These are phyloP conservation scores for Cenchrus fungigraminus DNA, from an alignment of 176 grass and related monocot genomes.

Conservation along the genomic window DNA sequence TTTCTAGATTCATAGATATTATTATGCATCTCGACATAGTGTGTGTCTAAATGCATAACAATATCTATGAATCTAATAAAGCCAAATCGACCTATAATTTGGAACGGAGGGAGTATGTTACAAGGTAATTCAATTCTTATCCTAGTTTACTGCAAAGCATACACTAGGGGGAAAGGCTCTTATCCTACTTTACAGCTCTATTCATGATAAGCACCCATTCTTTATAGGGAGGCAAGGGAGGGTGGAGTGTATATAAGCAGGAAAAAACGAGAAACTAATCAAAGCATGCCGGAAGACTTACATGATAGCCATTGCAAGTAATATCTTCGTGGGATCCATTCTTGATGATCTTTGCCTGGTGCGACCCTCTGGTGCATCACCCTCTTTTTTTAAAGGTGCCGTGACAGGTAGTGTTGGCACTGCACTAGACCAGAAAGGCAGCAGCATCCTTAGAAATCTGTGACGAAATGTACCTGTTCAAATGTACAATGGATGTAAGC, in stretches of 20 bases:
- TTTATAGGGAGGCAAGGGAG: neutral
- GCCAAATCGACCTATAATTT: too few relatives aligned
- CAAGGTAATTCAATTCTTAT: neutral
- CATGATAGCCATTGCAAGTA: slow-evolving; percentile 91
- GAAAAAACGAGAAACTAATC: neutral
- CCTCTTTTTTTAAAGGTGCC: slow-evolving; percentile 74
- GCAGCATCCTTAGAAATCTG: slow-evolving; percentile 90
- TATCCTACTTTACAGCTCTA: slow-evolving; percentile 13
- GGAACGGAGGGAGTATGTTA: neutral
- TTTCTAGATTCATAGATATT: too few relatives aligned
- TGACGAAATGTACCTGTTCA: slow-evolving; percentile 80
- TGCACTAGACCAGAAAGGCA: slow-evolving; percentile 95
- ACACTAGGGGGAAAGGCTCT: neutral
- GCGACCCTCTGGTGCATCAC: slow-evolving; percentile 71
- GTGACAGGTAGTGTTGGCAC: slow-evolving; percentile 91
- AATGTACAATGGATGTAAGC: too few relatives aligned
- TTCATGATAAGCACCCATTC: slow-evolving; percentile 4
- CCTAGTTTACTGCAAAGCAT: slow-evolving; percentile 14
- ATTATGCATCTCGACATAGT: too few relatives aligned
- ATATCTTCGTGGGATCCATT: slow-evolving; percentile 90
- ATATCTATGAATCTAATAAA: too few relatives aligned
- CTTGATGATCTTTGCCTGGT: slow-evolving; percentile 71
- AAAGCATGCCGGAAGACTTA: slow-evolving; percentile 47
- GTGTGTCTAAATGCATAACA: too few relatives aligned
- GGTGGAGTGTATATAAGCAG: slow-evolving; percentile 8